Conservation (phyloP, 768 basidiomycete species). For the Chalciporus pseudorubinellus region DNA sequence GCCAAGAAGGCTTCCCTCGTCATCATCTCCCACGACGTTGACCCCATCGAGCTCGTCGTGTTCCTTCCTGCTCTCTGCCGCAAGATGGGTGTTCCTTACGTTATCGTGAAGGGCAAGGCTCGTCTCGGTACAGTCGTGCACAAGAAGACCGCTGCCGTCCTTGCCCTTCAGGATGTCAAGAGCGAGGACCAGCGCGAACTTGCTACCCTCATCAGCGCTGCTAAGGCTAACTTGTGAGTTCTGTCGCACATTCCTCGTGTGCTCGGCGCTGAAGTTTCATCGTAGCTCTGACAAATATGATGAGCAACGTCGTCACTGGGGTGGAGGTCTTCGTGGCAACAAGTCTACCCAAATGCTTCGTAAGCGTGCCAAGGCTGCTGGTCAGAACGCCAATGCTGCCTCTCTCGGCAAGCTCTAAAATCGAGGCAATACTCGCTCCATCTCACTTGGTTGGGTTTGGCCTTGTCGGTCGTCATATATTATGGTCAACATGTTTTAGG, state of each 20-base stretch:
- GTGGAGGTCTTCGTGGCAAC: conserved; percentile 93
- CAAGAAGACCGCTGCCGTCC: conserved; percentile 95
- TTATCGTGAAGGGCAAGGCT: conserved; percentile 97
- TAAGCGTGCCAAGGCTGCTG: conserved; percentile 91
- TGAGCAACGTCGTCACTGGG: conserved; percentile 89
- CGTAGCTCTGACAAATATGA: conserved; percentile 88
- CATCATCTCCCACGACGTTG: conserved; percentile 95
- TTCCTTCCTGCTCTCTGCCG: conserved; percentile 97
- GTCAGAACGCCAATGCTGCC: conserved; percentile 57
- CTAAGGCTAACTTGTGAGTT: conserved; percentile 96
- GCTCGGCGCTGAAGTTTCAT: not conserved
- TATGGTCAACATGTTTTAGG: conserved; percentile 17
- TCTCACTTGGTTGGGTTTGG: not conserved
- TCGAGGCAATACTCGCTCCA: not conserved
- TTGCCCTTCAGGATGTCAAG: conserved; percentile 91
- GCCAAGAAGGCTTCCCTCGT: conserved; percentile 97
- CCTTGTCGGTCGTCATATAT: conserved; percentile 8
- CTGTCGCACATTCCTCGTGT: not conserved
- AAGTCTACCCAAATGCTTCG: conserved; percentile 92
- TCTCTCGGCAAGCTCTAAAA: conserved; percentile 63
- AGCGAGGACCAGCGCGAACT: conserved; percentile 94
- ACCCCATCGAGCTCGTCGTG: conserved; percentile 98
- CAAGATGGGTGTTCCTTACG: conserved; percentile 99
- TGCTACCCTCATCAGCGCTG: conserved; percentile 85
- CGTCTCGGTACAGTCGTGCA: conserved; percentile 97